Evolutionary conservation across 1,284 basidiomycete species (phyloP).

Genomic region (Boletus albobrunnescens): DNA sequence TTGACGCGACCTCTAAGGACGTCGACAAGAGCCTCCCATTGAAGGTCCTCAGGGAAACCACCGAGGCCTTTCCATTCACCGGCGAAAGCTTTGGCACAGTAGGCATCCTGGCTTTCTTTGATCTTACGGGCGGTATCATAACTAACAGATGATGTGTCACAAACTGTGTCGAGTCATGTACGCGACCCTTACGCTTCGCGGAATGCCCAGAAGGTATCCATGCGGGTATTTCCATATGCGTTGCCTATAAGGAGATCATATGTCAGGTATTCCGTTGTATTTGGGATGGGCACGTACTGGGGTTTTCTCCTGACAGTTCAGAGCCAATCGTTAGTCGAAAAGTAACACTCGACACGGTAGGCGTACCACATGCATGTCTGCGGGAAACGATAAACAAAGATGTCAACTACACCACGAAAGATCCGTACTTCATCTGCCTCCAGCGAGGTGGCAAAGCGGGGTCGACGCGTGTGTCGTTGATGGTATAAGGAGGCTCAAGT

Average conservation of each 20-base stretch:
- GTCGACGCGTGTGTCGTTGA: slow-evolving; percentile 36
- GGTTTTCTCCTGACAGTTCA: slow-evolving; percentile 25
- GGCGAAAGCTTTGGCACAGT: slow-evolving; percentile 54
- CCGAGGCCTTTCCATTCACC: slow-evolving; percentile 60
- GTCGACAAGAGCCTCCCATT: slow-evolving; percentile 86
- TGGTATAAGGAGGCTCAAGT: slow-evolving; percentile 45
- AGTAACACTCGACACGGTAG: background rate
- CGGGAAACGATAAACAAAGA: slow-evolving; percentile 7
- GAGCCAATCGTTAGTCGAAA: slow-evolving; percentile 1
- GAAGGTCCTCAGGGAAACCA: slow-evolving; percentile 72
- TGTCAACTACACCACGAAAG: background rate
- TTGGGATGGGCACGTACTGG: slow-evolving; percentile 15
- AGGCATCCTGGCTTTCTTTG: slow-evolving; percentile 71
- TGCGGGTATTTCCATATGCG: slow-evolving; percentile 32
- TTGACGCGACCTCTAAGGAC: slow-evolving; percentile 78
- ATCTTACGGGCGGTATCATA: slow-evolving; percentile 75
- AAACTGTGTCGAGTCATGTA: background rate
- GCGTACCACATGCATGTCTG: slow-evolving; percentile 46
- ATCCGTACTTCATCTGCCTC: slow-evolving; percentile 47
- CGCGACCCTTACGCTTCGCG: slow-evolving; percentile 38
- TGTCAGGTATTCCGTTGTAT: background rate
- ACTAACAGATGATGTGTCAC: slow-evolving; percentile 12
- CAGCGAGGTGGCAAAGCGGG: slow-evolving; percentile 38
- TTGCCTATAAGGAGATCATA: slow-evolving; percentile 15
- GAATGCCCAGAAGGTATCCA: slow-evolving; percentile 61